Base-by-base conservation (phyloP, 306 rosid genomes). In the Phaseolus lunatus region DNA sequence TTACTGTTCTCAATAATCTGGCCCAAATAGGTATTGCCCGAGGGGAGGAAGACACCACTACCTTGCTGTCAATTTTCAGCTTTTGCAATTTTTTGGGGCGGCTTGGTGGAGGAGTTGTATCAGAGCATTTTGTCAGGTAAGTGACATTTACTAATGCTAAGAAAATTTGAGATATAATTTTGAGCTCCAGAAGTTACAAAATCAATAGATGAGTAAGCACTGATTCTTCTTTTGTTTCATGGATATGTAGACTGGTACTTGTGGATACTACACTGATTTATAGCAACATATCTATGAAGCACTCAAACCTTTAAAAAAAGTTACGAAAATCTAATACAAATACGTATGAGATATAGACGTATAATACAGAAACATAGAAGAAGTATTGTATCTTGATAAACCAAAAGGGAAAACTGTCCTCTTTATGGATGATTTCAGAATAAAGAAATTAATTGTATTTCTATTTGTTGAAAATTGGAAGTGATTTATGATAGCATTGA, bases 91-190 rank as follows among this genome's bases (percentile, higher is more conserved):
- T 90, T 12, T 85, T 86, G 9, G 97, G 97, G 13, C 96, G 96
- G 72, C 96, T 92, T n/a, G 89, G 97, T 35, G 97, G 93, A 18
- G 93, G 97, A 71, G 86, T 92, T 79, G 93, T 92, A 61, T 92
- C 97, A 3, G 97, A 92, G 59, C 77, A 88, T 75, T 90, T 90
- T 85, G 93, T 92, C 67, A 89, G 90, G 97, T 92, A 64, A 79
- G 96, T 80, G 35, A 31, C 63, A 70, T 79, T 65, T 70, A 31
- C 71, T 11, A 19, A 6, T 67, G 14, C 39, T 35, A 15, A 72
- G 19, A 48, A 63, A 64, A 27, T 49, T 29, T 23, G 37, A 48
- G 14, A 27, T 44, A 13, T 12, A 26, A 26, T 26, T 27, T 39
- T 52, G 19, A 67, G 54, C 62, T 56, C 63, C n/a, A 7, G 66